Base-by-base conservation (phyloP, 2,329 filamentous ascomycete genomes). In the Fusarium sororula region DNA sequence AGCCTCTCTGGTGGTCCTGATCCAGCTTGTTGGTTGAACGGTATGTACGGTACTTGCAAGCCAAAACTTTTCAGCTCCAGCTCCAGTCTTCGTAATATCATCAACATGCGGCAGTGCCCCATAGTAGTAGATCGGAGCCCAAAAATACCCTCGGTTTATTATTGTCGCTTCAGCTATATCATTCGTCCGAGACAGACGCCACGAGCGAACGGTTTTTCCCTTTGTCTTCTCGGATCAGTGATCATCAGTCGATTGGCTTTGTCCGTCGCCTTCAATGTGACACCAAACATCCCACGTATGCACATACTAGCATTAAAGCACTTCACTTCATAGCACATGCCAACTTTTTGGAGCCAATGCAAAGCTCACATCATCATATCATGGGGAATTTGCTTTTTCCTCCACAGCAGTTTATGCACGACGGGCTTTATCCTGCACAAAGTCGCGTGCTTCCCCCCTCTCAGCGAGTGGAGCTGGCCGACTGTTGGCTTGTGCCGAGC, bases 121-220 rank as follows among this genome's bases (percentile, higher is more conserved):
- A 38, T 76, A n/a, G 58, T 76, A n/a, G 58, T 59, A 64, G 62
- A 69, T 66, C 50, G 35, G 61, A 62, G 24, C 39, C 42, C 59
- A 69, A 58, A 65, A 56, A 55, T 32, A 63, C 32, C 38, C 39
- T 67, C 44, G 47, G 51, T 59, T 44, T 70, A 44, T 44, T 70
- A 44, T 51, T 56, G 72, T 75, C 72, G 64, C 56, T 74, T 65
- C 53, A 55, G 47, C 50, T 48, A 64, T 48, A 51, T 73, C 68
- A 76, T 77, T 77, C 71, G 75, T 51, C 47, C 68, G 55, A 75
- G 60, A 70, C 61, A 60, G 66, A 66, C 75, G 75, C 75, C 71
- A 76, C 70, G 39, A 59, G 37, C 62, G 55, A 63, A 70, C 41
- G 47, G 70, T 68, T 66, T 67, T 62, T 71, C 67, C 60, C 62